Evolutionary conservation across 805 yeast species (phyloP).

Genomic region (Wickerhamomyces bovis): DNA sequence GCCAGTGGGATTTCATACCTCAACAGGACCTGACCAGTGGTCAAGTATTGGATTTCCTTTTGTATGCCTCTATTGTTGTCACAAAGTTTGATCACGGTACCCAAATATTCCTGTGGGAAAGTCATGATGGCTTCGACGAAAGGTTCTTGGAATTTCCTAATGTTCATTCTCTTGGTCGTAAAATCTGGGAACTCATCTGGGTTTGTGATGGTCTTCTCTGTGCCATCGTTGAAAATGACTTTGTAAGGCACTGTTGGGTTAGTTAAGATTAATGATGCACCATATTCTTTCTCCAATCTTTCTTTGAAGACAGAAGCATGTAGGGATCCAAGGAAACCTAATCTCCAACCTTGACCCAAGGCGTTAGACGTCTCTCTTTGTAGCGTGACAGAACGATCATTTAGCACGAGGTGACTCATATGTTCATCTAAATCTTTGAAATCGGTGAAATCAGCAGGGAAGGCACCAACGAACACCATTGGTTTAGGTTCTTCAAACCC

Average conservation of each 20-base stretch:
- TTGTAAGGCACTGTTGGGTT: constrained; percentile 95
- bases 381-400: constrained; percentile 86
- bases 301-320: constrained; percentile 96
- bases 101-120: constrained; percentile 83
- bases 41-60: constrained; percentile 66
- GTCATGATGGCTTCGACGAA: constrained; percentile 87
- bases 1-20: constrained; percentile 82
- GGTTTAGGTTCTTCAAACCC: constrained; percentile 97
- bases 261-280: constrained; percentile 84
- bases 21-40: constrained; percentile 74
- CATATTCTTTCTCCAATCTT: constrained; percentile 87
- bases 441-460: constrained; percentile 92
- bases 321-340: constrained; percentile 89
- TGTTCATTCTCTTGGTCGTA: constrained; percentile 31
- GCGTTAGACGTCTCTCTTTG: constrained; percentile 92
- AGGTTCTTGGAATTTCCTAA: constrained; percentile 70
- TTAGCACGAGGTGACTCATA: constrained; percentile 79
- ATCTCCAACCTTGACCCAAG: constrained; percentile 95
- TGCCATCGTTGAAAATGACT: constrained; percentile 60
- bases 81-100: constrained; percentile 80
- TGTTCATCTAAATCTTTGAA: constrained; percentile 87
- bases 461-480: constrained; percentile 98
- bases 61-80: constrained; percentile 82
- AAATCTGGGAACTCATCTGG: constrained; percentile 89
- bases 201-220: constrained; percentile 64